These are phyloP conservation scores for Puccinia triticina DNA, from an alignment of 1,284 basidiomycete genomes.

Conservation along the genomic window DNA sequence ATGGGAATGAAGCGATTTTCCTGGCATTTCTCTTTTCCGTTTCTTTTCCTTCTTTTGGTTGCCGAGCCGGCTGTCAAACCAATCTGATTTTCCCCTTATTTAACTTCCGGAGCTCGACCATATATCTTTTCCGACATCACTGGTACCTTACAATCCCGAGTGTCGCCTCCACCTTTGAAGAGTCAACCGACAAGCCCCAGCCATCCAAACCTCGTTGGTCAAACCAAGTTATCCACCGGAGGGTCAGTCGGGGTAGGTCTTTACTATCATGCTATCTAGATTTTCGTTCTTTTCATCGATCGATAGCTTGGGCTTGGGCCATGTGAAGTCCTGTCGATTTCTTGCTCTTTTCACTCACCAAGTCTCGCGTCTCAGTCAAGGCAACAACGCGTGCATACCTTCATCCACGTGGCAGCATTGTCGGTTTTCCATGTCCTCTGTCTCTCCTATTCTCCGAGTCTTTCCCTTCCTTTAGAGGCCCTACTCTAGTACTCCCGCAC, in stretches of 20 bases:
- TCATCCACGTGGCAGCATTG: not conserved
- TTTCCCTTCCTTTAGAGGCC: not conserved
- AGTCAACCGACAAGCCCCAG: too few relatives aligned
- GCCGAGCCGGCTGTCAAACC: too few relatives aligned
- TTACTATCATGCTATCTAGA: not conserved
- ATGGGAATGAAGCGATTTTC: not conserved
- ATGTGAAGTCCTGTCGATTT: not conserved
- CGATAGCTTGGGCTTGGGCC: not conserved
- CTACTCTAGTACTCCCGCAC: not conserved
- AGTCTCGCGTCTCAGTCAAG: too few relatives aligned
- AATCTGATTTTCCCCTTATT: not conserved
- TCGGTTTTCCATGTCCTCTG: not conserved
- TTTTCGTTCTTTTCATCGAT: not conserved
- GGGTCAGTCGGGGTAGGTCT: not conserved
- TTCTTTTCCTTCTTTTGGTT: too few relatives aligned
- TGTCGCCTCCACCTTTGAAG: not conserved
- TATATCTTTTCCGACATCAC: not conserved
- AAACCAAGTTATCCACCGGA: not conserved
- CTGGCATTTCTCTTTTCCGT: too few relatives aligned
- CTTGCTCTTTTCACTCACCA: not conserved
- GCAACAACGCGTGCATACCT: not conserved
- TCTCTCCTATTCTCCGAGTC: not conserved
- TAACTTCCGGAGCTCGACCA: not conserved
- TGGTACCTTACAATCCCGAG: not conserved
- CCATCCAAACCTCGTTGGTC: not conserved